Base-by-base conservation (phyloP, 306 rosid genomes). In the Malus fusca region DNA sequence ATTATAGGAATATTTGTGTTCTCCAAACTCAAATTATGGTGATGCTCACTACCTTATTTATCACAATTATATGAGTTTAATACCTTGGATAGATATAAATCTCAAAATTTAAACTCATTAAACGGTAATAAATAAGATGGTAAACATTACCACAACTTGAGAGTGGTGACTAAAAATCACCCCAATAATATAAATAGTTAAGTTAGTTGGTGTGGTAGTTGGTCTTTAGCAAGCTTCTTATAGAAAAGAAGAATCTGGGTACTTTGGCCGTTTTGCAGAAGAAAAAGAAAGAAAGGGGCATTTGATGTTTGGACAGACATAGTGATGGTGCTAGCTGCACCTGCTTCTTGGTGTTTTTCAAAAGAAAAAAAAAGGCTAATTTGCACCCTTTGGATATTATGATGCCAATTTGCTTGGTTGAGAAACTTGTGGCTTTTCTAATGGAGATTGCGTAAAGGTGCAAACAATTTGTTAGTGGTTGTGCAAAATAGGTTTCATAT, bases 161-260 rank as follows among this genome's bases (percentile, higher is more conserved):
- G 40, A 1, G 40, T 35, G 9, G 9, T 35, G 40, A 35, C 2
- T 35, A 6, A 35, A 35, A 35, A 7, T 35, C 40, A 35, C 9
- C 9, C 2, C 40, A 35, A 43, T 70, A 68, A 30, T 46, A 48
- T 8, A 13, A 82, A 86, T 31, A 64, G 84, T 87, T 82, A 80
- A 72, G 82, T 78, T 73, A 74, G 93, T 82, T 79, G 84, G 53
- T 79, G 73, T 37, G 68, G 79, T 65, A 22, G 84, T 79, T 78
- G 91, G 84, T 79, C 68, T 78, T 79, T 72, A 65, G 9, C 9
- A 35, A 35, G 40, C 40, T 35, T 35, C 40, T 7, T 35, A 35
- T 7, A 35, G 9, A 35, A 35, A 35, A 35, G 9, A 7, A 35
- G 40, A 35, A 35, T 35, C 40, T 35, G 21, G 55, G 68, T 72